Percentiles rank a stretch among this genome's conserved stretches.
These are phyloP conservation scores for Wickerhamiella sergipiensis DNA, from an alignment of 805 yeast species.

Conservation along the genomic window DNA sequence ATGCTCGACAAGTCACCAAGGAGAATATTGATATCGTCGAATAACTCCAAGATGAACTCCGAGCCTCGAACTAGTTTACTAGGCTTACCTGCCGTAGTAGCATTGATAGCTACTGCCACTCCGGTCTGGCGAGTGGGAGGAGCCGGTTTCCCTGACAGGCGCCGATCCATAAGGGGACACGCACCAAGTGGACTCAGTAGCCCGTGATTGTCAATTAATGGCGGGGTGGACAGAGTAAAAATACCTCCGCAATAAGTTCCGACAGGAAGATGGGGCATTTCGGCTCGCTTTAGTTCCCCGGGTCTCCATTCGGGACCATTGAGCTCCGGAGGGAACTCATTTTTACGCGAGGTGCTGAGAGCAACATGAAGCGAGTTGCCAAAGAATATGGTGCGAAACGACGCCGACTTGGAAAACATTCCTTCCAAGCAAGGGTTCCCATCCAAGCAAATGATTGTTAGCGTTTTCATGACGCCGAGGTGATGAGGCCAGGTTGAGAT, in stretches of 20 bases:
- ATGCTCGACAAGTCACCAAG: slow-evolving; percentile 6
- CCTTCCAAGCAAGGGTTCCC: slow-evolving; percentile 21
- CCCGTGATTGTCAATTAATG: not conserved
- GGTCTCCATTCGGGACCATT: slow-evolving; percentile 7
- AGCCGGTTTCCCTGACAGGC: not conserved
- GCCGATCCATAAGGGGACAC: slow-evolving; percentile 1
- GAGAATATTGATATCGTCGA: slow-evolving; percentile 21
- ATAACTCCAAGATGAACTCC: slow-evolving; percentile 32
- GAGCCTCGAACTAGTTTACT: slow-evolving; percentile 2
- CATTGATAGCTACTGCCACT: not conserved
- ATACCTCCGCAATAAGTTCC: slow-evolving; percentile 11
- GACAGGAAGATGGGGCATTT: not conserved
- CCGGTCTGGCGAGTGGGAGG: not conserved
- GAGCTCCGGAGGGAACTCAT: not conserved
- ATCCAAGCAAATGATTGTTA: slow-evolving; percentile 15
- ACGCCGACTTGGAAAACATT: slow-evolving; percentile 13
- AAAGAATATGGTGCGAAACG: slow-evolving; percentile 13
- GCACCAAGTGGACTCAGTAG: slow-evolving; percentile 5
- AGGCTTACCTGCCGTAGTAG: not conserved
- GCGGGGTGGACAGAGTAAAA: slow-evolving; percentile 4
- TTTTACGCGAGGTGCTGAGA: not conserved
- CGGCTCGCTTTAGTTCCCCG: not conserved
- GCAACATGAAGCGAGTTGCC: not conserved
- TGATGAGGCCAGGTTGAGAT: slow-evolving; percentile 22
- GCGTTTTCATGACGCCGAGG: slow-evolving; percentile 12